Conservation (phyloP, 805 yeast species). For the Isabelozyma rhagii region DNA sequence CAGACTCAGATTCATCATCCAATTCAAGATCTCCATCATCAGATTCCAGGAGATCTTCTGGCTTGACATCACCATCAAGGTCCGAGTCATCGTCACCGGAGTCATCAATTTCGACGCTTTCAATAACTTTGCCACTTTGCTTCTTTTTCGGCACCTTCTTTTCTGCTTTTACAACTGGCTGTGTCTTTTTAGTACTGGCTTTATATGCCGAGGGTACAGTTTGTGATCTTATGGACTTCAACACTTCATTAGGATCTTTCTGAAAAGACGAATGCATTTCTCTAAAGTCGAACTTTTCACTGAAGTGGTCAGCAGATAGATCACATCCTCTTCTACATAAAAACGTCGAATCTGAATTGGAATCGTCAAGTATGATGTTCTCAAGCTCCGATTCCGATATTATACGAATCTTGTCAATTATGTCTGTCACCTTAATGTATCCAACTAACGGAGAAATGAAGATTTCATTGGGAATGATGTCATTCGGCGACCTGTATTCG, state of each 20-base stretch:
- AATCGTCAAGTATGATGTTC: slow-evolving; percentile 30
- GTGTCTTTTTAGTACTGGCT: slow-evolving; percentile 2
- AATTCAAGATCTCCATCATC: slow-evolving; percentile 8
- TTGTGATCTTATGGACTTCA: slow-evolving; percentile 22
- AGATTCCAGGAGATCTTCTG: slow-evolving; percentile 5
- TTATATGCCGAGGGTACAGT: slow-evolving; percentile 25
- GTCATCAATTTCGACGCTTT: slow-evolving; percentile 8
- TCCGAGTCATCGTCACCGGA: slow-evolving; percentile 2
- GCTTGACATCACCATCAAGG: slow-evolving; percentile 2
- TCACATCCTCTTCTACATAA: slow-evolving; percentile 44
- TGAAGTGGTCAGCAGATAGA: slow-evolving; percentile 26
- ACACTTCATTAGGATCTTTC: slow-evolving; percentile 25
- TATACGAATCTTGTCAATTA: slow-evolving; percentile 45
- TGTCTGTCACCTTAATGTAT: slow-evolving; percentile 40
- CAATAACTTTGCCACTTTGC: slow-evolving; percentile 7
- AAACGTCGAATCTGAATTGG: slow-evolving; percentile 25
- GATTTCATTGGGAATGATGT: slow-evolving; percentile 41
- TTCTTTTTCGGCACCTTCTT: slow-evolving; percentile 1
- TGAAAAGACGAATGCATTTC: slow-evolving; percentile 20
- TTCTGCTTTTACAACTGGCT: slow-evolving; percentile 3
- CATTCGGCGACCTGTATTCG: slow-evolving; percentile 10
- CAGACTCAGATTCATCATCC: slow-evolving; percentile 3
- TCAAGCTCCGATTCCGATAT: slow-evolving; percentile 33
- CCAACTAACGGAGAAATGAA: slow-evolving; percentile 52
- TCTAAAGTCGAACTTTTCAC: slow-evolving; percentile 39